Conservation (phyloP, 176 grass and related monocot species). For the Aegilops longissima region DNA sequence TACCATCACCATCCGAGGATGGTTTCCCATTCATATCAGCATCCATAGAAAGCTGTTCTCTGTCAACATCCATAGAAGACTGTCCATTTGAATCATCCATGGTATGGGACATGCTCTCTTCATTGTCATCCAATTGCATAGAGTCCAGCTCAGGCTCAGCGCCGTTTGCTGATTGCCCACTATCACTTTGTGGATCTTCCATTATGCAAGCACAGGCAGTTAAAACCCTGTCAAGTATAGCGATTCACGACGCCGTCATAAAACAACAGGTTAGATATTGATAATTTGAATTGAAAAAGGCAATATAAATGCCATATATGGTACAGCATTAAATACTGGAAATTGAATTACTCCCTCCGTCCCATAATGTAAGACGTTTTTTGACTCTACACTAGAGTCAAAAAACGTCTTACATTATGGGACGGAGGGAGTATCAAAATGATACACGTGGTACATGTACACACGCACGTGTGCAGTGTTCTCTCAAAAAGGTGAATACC, state of each 20-base stretch:
- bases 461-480: neutral
- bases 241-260: neutral
- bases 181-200: slow-evolving; percentile 33
- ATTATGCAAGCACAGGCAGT: slow-evolving; percentile 11
- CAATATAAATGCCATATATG: neutral
- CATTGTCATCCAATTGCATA: slow-evolving; percentile 38
- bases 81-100: slow-evolving; percentile 24
- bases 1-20: slow-evolving; percentile 13
- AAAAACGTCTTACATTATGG: too few species aligned
- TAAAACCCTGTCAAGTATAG: slow-evolving; percentile 28
- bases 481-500: neutral
- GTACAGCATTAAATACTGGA: neutral
- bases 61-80: slow-evolving; percentile 17
- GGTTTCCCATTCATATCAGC: slow-evolving; percentile 33
- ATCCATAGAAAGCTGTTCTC: slow-evolving; percentile 34
- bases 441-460: neutral
- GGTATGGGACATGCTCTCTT: slow-evolving; percentile 3
- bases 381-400: too few species aligned
- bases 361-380: too few species aligned
- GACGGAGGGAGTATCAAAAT: neutral
- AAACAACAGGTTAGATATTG: neutral
- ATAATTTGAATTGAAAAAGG: slow-evolving; percentile 9
- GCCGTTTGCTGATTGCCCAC: slow-evolving; percentile 10
- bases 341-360: neutral
- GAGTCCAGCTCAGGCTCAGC: slow-evolving; percentile 32